Base-by-base conservation (phyloP, 176 grass and related monocot species). In the Saccharum officinarum region DNA sequence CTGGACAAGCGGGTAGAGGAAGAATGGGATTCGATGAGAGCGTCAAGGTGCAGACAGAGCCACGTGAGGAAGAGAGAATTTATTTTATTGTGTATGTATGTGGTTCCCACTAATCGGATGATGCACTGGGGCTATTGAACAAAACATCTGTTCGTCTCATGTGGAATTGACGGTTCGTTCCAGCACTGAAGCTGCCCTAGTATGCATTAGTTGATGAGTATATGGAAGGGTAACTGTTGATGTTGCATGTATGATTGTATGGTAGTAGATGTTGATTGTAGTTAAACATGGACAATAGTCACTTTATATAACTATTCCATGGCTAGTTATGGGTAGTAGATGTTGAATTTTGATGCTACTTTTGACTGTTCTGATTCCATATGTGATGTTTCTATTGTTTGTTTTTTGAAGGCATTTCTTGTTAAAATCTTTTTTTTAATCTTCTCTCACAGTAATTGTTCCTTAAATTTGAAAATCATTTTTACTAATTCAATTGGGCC, bases 221-320 rank as follows among this genome's bases (percentile, higher is more conserved):
- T 30, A 84, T 47, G 72, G 26, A 77, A 8, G 31, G 61, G 7
- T 23, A 4, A 16, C 30, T 69, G 15, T 82, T 57, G n/a, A 26
- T 77, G 23, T 77, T 77, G 74, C 72, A 30, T 28, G 34, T 22
- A 3, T 31, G 3, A 23, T 69, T 28, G 34, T 30, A 3, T 31
- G 1, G 34, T 69, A 67, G 16, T 69, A 84, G 45, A 67, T 20
- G 34, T n/a, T 42, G 23, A 50, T 71, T 79, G 20, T 57, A 71
- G 52, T 50, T 41, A 80, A 73, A 80, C 40, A 5, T 72, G 28
- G 40, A 63, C 31, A 6, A 8, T 34, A 25, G 40, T 86, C 44
- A 49, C 17, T 65, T 85, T 54, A 67, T 46, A 55, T 77, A 33
- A 84, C 5, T 47, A 64, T 63, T n/a, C 61, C 63, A 84, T 63